Evolutionary conservation across 441 rosid genomes (phyloP).

Genomic region (Mallotus repandus): DNA sequence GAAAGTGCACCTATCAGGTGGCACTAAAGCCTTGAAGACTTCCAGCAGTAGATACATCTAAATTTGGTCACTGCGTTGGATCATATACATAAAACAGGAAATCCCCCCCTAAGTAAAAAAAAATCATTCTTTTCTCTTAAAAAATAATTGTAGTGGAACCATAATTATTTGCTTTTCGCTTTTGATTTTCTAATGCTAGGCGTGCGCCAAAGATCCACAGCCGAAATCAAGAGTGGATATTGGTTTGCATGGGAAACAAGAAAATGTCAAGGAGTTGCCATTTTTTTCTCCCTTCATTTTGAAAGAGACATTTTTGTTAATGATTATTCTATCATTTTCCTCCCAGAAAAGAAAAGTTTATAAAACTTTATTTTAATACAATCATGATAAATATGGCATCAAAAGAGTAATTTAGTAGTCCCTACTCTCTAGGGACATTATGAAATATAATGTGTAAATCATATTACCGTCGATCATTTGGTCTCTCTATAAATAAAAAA

Average conservation of each 20-base stretch:
- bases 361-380: no score
- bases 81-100: no score
- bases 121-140: neutral
- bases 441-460: no score
- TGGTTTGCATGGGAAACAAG: neutral
- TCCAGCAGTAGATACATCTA: neutral
- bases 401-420: no score
- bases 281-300: neutral
- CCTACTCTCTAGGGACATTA: no score
- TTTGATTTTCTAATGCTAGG: neutral
- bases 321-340: neutral
- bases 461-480: no score
- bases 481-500: no score
- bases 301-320: neutral
- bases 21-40: neutral
- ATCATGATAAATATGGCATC: no score
- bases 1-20: neutral
- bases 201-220: slow-evolving; percentile 15
- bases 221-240: neutral
- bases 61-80: no score
- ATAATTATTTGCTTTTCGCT: neutral
- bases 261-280: neutral
- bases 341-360: neutral
- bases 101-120: no score
- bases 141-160: neutral